Evolutionary conservation across 495 filamentous ascomycete species (phyloP).

Genomic region (Lasiosphaeria miniovina): DNA sequence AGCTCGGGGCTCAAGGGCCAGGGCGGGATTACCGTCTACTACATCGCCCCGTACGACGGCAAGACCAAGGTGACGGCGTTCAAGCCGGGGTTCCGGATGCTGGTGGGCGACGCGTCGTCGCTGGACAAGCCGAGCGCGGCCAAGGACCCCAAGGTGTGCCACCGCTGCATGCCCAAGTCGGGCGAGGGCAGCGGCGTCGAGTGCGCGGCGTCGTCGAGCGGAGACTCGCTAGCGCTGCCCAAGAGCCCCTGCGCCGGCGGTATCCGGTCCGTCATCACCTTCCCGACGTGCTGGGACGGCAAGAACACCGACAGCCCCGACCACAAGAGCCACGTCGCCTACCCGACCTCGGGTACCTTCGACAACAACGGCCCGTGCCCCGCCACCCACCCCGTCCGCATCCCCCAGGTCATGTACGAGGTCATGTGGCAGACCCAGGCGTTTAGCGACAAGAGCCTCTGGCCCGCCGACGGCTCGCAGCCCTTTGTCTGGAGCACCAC

Average conservation of each 20-base stretch:
- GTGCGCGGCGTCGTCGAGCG: conserved; percentile 13
- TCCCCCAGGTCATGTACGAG: conserved; percentile 37
- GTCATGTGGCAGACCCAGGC: conserved; percentile 37
- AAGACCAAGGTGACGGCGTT: conserved; percentile 40
- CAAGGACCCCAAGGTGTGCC: conserved; percentile 33
- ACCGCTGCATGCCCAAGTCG: conserved; percentile 25
- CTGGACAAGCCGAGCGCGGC: conserved; percentile 17
- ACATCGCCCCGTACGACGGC: conserved; percentile 33
- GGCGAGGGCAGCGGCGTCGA: conserved; percentile 10
- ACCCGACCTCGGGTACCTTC: conserved; percentile 28
- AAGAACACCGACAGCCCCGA: conserved; percentile 28
- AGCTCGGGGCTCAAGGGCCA: conserved; percentile 9
- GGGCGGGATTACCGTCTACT: conserved; percentile 40
- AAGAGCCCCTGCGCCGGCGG: conserved; percentile 28
- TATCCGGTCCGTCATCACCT: conserved; percentile 35
- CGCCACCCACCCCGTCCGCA: conserved; percentile 26
- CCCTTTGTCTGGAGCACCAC: conserved; percentile 45
- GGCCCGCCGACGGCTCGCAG: conserved; percentile 40
- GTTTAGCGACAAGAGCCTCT: conserved; percentile 32
- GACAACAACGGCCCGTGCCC: conserved; percentile 29
- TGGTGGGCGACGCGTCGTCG: conserved; percentile 57
- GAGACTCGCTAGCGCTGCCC: conserved; percentile 24
- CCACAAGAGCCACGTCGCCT: conserved; percentile 37
- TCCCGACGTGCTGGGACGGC: conserved; percentile 22
- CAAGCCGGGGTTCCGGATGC: conserved; percentile 62